phyloP scores from a whole-genome alignment of 192 early-diverging fungal species.

The Ambispora gerdemannii region DNA sequence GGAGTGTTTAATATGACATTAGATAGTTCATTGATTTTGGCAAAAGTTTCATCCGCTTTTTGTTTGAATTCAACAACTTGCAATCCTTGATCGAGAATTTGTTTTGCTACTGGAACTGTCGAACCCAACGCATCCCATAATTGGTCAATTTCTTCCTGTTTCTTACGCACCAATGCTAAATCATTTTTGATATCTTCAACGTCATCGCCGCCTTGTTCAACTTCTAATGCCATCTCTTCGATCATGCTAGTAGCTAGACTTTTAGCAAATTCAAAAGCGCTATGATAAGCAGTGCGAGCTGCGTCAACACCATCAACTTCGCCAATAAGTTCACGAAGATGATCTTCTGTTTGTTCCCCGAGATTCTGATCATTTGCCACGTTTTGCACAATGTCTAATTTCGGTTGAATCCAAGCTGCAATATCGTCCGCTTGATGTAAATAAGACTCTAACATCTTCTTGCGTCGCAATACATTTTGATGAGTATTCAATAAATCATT shows the following conservation, averaged over 20 bases:
- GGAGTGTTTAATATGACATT: background rate
- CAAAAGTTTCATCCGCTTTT: conserved; percentile 12
- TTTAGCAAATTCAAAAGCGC: conserved; percentile 13
- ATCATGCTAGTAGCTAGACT: conserved; percentile 6
- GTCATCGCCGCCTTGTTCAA: background rate
- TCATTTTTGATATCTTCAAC: conserved; percentile 14
- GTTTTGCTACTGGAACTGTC: background rate
- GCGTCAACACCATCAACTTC: conserved; percentile 28
- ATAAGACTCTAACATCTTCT: conserved; percentile 28
- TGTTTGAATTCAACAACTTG: conserved; percentile 26
- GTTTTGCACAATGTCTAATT: background rate
- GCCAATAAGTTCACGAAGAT: conserved; percentile 14
- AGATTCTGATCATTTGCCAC: conserved; percentile 21
- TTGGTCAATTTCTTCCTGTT: conserved; percentile 16
- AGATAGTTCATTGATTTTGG: conserved; percentile 12
- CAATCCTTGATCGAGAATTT: conserved; percentile 25
- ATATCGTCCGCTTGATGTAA: conserved; percentile 16
- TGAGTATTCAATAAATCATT: conserved; percentile 9
- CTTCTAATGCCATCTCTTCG: conserved; percentile 24
- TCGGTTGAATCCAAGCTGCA: conserved; percentile 19
- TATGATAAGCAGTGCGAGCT: conserved; percentile 14
- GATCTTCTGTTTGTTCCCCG: conserved; percentile 10
- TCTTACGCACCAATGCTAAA: background rate
- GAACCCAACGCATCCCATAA: conserved; percentile 18
- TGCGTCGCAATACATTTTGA: conserved; percentile 25